A percentile compares a stretch with the other conserved stretches of the same genome.
Evolutionary conservation across 2,329 filamentous ascomycete species (phyloP).

Genomic region (Neofusicoccum cordaticola): DNA sequence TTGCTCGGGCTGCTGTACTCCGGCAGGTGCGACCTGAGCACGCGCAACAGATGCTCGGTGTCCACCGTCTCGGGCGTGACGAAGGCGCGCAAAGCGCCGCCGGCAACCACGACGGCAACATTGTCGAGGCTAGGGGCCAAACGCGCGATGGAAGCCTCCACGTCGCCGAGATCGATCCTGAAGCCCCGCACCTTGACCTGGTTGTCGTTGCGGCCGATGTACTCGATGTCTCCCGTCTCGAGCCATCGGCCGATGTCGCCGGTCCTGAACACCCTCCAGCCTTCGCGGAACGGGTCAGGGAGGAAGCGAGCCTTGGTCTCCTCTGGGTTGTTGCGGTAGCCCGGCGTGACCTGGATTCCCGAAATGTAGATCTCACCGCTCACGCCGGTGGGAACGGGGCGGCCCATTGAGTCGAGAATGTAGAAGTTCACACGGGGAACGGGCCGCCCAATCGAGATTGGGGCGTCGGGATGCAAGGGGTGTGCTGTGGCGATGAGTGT

Average conservation of each 20-base stretch:
- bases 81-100: background rate
- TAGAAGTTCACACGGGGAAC: slow-evolving; percentile 13
- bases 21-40: background rate
- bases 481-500: slow-evolving; percentile 12
- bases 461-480: background rate
- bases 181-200: slow-evolving; percentile 22
- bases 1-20: slow-evolving; percentile 12
- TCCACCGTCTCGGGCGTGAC: slow-evolving; percentile 12
- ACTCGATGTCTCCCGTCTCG: slow-evolving; percentile 15
- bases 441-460: slow-evolving; percentile 7
- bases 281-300: background rate
- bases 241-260: slow-evolving; percentile 18
- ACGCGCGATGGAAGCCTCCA: slow-evolving; percentile 15
- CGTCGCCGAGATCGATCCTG: slow-evolving; percentile 20
- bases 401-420: slow-evolving; percentile 12
- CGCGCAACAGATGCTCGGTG: background rate
- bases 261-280: slow-evolving; percentile 17
- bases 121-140: background rate
- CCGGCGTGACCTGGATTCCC: slow-evolving; percentile 13
- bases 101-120: slow-evolving; percentile 2
- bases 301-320: slow-evolving; percentile 5
- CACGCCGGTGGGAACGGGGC: slow-evolving; percentile 14
- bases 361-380: slow-evolving; percentile 18
- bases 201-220: slow-evolving; percentile 20
- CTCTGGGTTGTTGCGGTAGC: slow-evolving; percentile 12